Evolutionary conservation across 768 basidiomycete species (phyloP).

Genomic region (Crucibulum laeve): DNA sequence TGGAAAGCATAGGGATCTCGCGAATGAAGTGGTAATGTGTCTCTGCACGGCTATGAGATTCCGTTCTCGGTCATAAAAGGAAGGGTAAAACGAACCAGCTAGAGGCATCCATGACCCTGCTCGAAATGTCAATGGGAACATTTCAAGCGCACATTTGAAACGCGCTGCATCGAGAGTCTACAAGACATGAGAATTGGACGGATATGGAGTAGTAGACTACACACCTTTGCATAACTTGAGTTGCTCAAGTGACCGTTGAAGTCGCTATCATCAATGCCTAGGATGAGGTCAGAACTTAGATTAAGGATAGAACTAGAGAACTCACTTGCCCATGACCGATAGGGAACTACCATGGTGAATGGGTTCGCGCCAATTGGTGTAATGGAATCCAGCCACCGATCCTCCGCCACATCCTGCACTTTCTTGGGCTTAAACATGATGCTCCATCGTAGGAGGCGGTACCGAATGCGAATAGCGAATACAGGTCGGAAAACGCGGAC

Average conservation of each 20-base stretch:
- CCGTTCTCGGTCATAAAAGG: slow-evolving; percentile 27
- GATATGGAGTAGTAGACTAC: slow-evolving; percentile 6
- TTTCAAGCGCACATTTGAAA: slow-evolving; percentile 1
- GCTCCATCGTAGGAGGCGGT: slow-evolving; percentile 26
- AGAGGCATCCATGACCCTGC: slow-evolving; percentile 26
- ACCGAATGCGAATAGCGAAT: slow-evolving; percentile 25
- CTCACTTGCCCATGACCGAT: slow-evolving; percentile 55
- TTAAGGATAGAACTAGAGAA: slow-evolving; percentile 9
- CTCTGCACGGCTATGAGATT: slow-evolving; percentile 25
- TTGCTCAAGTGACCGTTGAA: slow-evolving; percentile 77
- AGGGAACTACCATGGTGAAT: slow-evolving; percentile 36
- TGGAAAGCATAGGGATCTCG: slow-evolving; percentile 61
- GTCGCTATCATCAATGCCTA: slow-evolving; percentile 73
- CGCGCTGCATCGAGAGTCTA: slow-evolving; percentile 3
- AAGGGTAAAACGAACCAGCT: slow-evolving; percentile 36
- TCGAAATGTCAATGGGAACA: slow-evolving; percentile 1
- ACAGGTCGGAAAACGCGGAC: slow-evolving; percentile 55
- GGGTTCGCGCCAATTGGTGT: slow-evolving; percentile 56
- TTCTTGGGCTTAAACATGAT: slow-evolving; percentile 30
- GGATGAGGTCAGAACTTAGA: slow-evolving; percentile 1
- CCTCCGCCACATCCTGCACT: slow-evolving; percentile 25
- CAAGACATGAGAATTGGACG: not conserved
- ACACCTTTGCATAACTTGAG: slow-evolving; percentile 73
- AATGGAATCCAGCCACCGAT: slow-evolving; percentile 41
- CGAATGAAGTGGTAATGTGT: slow-evolving; percentile 67